These are phyloP conservation scores for Hondaea fermentalgiana DNA, from an alignment of 108 stramenopile genomes.

Conservation along the genomic window DNA sequence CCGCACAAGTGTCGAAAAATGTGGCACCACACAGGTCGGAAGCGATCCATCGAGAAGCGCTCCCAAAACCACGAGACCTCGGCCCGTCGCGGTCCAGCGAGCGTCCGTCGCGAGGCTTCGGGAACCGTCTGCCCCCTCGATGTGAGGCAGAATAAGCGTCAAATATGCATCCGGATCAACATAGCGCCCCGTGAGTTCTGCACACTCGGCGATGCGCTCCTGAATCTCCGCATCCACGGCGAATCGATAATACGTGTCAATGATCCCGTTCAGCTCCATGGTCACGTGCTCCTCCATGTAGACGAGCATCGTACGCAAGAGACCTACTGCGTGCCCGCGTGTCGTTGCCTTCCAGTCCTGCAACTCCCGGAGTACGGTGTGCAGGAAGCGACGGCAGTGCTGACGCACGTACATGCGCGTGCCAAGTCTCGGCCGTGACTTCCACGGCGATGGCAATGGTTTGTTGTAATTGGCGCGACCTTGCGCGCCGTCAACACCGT, in stretches of 20 bases:
- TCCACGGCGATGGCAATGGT: neutral
- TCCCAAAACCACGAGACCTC: neutral
- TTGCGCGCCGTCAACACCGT: constrained; percentile 25
- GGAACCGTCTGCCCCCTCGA: neutral
- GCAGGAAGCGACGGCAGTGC: constrained; percentile 41
- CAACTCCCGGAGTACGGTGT: constrained; percentile 42
- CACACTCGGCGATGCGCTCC: neutral
- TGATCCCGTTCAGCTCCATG: constrained; percentile 21
- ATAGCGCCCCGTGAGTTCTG: neutral
- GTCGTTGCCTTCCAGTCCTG: constrained; percentile 5
- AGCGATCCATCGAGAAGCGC: neutral
- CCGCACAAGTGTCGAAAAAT: neutral
- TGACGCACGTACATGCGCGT: constrained; percentile 47
- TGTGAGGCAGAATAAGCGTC: neutral
- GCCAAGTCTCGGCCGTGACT: constrained; percentile 38
- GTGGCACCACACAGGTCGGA: neutral
- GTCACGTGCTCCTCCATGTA: constrained; percentile 27
- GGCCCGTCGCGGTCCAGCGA: neutral
- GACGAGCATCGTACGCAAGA: neutral
- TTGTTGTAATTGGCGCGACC: neutral
- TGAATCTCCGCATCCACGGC: neutral
- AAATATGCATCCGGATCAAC: neutral
- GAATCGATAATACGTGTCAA: neutral
- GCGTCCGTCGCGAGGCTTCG: neutral
- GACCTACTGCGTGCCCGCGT: neutral